Evolutionary conservation across 1,284 basidiomycete species (phyloP).

Genomic region (Moesziomyces sp.): DNA sequence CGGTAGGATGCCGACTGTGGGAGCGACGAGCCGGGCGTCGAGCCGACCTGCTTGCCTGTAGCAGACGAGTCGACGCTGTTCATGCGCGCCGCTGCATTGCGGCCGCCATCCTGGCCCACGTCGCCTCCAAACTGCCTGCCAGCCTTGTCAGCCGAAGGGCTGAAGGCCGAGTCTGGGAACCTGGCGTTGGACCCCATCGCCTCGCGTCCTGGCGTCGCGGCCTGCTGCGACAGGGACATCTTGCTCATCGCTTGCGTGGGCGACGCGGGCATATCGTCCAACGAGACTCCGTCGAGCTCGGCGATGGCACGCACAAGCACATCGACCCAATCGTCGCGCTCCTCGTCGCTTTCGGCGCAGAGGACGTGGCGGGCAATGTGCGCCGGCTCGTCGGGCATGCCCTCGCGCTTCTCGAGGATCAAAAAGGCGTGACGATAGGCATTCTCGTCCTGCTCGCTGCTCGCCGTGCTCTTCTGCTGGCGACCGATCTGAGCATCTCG

Average conservation of each 20-base stretch:
- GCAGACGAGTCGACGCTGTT: slow-evolving; percentile 37
- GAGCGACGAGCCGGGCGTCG: slow-evolving; percentile 17
- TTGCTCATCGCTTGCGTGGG: slow-evolving; percentile 41
- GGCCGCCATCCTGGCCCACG: slow-evolving; percentile 17
- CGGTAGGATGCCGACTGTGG: slow-evolving; percentile 39
- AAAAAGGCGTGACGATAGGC: slow-evolving; percentile 97
- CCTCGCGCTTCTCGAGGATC: slow-evolving; percentile 84
- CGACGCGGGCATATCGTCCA: slow-evolving; percentile 26
- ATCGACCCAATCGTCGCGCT: slow-evolving; percentile 93
- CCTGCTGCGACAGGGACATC: slow-evolving; percentile 31
- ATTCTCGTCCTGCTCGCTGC: slow-evolving; percentile 76
- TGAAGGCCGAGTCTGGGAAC: slow-evolving; percentile 21
- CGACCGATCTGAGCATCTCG: slow-evolving; percentile 86
- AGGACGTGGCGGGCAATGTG: slow-evolving; percentile 86
- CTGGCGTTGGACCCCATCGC: slow-evolving; percentile 13
- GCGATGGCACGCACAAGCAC: slow-evolving; percentile 74
- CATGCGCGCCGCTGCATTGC: slow-evolving; percentile 13
- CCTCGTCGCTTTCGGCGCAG: slow-evolving; percentile 92
- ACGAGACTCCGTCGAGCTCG: slow-evolving; percentile 32
- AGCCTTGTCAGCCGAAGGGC: slow-evolving; percentile 24
- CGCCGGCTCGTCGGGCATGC: slow-evolving; percentile 62
- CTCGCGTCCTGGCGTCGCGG: slow-evolving; percentile 19
- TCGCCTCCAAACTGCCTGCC: slow-evolving; percentile 13
- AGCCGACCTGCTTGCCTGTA: slow-evolving; percentile 16
- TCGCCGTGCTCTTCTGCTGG: slow-evolving; percentile 71